A percentile compares a stretch with the other conserved stretches of the same genome.
phyloP scores from a whole-genome alignment of 257 asterid genomes.

The Salvia miltiorrhiza region DNA sequence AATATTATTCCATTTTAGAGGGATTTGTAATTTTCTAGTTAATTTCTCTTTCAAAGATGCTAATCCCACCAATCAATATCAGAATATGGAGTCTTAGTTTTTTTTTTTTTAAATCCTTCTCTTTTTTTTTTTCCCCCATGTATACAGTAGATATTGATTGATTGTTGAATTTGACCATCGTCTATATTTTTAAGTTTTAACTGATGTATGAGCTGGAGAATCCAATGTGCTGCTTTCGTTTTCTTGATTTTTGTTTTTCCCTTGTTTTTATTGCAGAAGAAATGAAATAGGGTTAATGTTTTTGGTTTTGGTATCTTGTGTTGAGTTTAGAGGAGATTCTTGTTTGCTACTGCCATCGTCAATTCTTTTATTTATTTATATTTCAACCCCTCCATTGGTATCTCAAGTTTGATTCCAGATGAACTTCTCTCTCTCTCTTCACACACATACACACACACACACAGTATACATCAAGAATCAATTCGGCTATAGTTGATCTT shows the following conservation, averaged over 20 bases:
- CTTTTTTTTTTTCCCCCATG: no score
- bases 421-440: background rate
- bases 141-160: background rate
- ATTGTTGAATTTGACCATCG: background rate
- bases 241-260: background rate
- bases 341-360: conserved; percentile 7
- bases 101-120: no score
- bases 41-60: conserved; percentile 15
- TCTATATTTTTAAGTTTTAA: background rate
- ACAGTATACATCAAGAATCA: no score
- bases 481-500: no score
- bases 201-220: background rate
- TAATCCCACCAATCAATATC: conserved; percentile 13
- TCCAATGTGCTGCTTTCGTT: conserved; percentile 1
- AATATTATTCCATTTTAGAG: background rate
- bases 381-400: background rate
- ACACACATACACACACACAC: background rate
- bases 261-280: background rate
- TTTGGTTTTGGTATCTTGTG: background rate
- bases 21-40: background rate
- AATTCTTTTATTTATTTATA: background rate
- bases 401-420: no score
- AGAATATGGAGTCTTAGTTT: background rate
- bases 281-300: conserved; percentile 26
- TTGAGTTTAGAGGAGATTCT: conserved; percentile 3